Evolutionary conservation across 2,329 filamentous ascomycete species (phyloP).

Genomic region (Xylaria sp.): DNA sequence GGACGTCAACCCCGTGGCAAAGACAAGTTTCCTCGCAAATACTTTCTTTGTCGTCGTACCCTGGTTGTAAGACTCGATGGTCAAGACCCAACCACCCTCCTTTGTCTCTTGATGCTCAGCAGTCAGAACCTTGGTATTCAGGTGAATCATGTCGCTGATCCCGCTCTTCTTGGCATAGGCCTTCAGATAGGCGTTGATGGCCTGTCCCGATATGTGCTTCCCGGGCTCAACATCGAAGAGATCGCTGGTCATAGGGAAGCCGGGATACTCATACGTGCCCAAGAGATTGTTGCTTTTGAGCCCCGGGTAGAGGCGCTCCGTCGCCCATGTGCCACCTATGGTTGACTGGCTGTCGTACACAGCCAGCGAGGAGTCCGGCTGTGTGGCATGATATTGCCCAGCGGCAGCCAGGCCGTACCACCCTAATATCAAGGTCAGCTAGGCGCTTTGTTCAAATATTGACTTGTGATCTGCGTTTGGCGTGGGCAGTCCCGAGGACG

Average conservation of each 20-base stretch:
- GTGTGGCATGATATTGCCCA: constrained; percentile 55
- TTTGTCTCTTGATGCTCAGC: constrained; percentile 43
- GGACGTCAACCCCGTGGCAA: constrained; percentile 58
- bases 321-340: constrained; percentile 65
- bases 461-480: background rate
- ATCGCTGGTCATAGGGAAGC: constrained; percentile 62
- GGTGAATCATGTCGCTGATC: constrained; percentile 43
- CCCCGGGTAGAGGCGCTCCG: constrained; percentile 60
- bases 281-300: constrained; percentile 70
- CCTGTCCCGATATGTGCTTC: constrained; percentile 54
- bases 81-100: constrained; percentile 32
- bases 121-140: constrained; percentile 46
- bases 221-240: constrained; percentile 43
- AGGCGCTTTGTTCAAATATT: background rate
- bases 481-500: background rate
- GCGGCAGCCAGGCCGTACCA: constrained; percentile 55
- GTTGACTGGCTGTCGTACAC: constrained; percentile 54
- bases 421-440: constrained; percentile 30
- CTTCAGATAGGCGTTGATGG: constrained; percentile 52
- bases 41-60: constrained; percentile 27
- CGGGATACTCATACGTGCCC: constrained; percentile 67
- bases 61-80: constrained; percentile 12
- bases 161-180: constrained; percentile 50
- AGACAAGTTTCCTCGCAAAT: constrained; percentile 46
- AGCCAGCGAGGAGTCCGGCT: constrained; percentile 51